phyloP scores from a whole-genome alignment of 345 rosid species.

The Syzygium aromaticum region DNA sequence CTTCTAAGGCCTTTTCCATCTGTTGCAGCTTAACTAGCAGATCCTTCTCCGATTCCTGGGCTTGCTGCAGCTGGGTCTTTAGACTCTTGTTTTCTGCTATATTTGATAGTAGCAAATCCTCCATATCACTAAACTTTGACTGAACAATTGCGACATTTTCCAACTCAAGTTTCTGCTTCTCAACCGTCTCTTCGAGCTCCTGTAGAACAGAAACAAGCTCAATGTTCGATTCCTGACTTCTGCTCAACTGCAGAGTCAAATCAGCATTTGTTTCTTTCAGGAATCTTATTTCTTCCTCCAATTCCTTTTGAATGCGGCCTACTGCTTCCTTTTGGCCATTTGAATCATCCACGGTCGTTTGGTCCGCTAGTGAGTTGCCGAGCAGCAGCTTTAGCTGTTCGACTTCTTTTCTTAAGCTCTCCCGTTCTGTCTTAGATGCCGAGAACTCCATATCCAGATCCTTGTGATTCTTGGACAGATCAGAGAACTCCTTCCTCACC shows the following conservation, averaged over 20 bases:
- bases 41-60: constrained; percentile 27
- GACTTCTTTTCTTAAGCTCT: constrained; percentile 35
- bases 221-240: constrained; percentile 52
- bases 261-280: constrained; percentile 30
- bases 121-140: constrained; percentile 18
- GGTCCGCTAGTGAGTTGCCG: constrained; percentile 12
- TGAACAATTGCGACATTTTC: constrained; percentile 15
- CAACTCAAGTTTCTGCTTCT: constrained; percentile 42
- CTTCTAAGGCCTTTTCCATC: constrained; percentile 25
- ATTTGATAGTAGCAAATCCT: constrained; percentile 8
- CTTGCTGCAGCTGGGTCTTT: constrained; percentile 12
- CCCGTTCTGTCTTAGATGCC: constrained; percentile 31
- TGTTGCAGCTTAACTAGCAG: constrained; percentile 20
- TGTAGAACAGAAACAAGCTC: constrained; percentile 52
- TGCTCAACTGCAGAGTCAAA: constrained; percentile 41
- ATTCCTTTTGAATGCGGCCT: constrained; percentile 16
- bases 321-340: constrained; percentile 6
- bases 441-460: constrained; percentile 33
- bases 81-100: constrained; percentile 15
- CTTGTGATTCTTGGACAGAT: constrained; percentile 27
- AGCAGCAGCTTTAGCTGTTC: constrained; percentile 25
- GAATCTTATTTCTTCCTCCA: constrained; percentile 40
- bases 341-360: constrained; percentile 10
- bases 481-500: constrained; percentile 30
- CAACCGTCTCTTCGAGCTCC: constrained; percentile 43